Evolutionary conservation across 192 early-diverging fungal genomes (phyloP), one percentile per base, ranked within the genome.

Genomic region (Coemansia sp.): DNA sequence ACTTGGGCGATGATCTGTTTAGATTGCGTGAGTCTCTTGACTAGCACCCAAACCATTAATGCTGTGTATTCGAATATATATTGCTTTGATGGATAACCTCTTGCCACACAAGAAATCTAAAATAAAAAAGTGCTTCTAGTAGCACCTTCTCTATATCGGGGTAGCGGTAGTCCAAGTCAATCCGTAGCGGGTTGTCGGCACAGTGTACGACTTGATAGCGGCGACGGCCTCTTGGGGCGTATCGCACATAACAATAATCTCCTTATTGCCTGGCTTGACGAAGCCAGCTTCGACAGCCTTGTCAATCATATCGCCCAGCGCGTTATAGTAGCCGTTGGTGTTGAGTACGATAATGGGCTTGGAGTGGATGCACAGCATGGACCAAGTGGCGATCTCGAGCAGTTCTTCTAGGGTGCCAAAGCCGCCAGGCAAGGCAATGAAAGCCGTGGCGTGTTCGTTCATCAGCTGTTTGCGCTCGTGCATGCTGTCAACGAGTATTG

Each of bases 371-470:
- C 85, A 87, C 36, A 96, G 78, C 67, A 93, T 89, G 31, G 88
- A 88, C 91, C 93, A 93, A 4, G 93, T 94, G 33, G 87, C 87
- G 24, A 91, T 86, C 80, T 97, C 95, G 5, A 95, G 75, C 54
- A 96, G 78, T 75, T 97, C 96, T 72, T 97, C 94, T 74, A 96
- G 84, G 0, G 95, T 97, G 22, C 93, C 93, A 69, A 86, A 91
- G 5, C 95, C 96, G 22, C 96, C 96, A 1, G 96, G 96, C 43
- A 97, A 82, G 15, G 91, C 90, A 24, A 96, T 85, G 68, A 96
- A 97, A 5, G 89, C 93, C 65, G 86, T 80, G 20, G 86, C 67
- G 64, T 86, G 68, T 33, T 92, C 86, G 71, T 84, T 88, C 90
- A 97, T 92, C 73, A 85, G 70, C 22, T 75, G 75, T 77, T 97